Base-by-base conservation (phyloP, 148 eudicot genomes). In the Arctostaphylos glauca region DNA sequence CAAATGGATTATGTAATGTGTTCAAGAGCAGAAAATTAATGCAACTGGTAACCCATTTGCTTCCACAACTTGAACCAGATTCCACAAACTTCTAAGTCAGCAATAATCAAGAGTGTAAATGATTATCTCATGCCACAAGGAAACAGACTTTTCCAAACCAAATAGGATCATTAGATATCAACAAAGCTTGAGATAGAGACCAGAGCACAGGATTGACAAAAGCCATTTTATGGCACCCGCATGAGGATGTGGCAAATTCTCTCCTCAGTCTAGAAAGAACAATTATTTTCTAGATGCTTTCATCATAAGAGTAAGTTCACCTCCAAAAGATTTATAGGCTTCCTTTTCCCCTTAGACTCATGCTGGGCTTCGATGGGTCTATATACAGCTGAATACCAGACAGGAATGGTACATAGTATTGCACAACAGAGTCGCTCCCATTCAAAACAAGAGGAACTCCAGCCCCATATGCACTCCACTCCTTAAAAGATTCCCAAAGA, bases 381-480 rank as follows among this genome's bases (percentile, higher is more conserved):
- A 87, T 83, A 85, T 95, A 95, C 80, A 95, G 86, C 86, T 95
- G 98, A 64, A 95, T 95, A 79, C 91, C 98, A 44, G 98, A 95
- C 73, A 96, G 84, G 81, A 88, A 96, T 10, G 98, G 98, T 16
- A 92, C 98, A 86, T 96, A 96, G 83, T 96, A 96, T 81, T 96
- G 98, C 76, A 92, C 91, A 88, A 96, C 94, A 7, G 95, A 92
- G 80, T 96, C 95, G 49, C 85, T 90, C 23, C 87, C 98, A 84
- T 92, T 90, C 83, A 92, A 85, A 74, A 91, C 85, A 80, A 94
- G 93, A 47, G 98, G 98, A 72, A 96, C 98, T 85, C 98, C 98
- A 31, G 92, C 98, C 59, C 98, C 98, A 77, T 96, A 96, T 3
- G 93, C 97, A 90, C 98, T 96, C 98, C 98, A 92, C 88, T 94